These are phyloP conservation scores for Metarhizium rileyi DNA, from an alignment of 2,329 filamentous ascomycete species.

Conservation along the genomic window DNA sequence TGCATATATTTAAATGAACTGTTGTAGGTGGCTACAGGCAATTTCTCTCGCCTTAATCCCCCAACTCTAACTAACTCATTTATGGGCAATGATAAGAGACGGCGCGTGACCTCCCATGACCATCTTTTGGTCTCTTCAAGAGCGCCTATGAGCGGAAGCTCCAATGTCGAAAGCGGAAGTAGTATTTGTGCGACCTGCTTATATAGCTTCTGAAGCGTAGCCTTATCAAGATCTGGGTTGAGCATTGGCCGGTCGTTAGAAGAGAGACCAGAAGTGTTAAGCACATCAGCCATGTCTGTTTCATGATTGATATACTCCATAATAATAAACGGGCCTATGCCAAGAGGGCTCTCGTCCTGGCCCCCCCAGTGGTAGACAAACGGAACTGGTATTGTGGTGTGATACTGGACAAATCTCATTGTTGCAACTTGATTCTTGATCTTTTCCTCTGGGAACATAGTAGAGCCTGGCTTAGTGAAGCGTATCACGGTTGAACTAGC, in stretches of 20 bases:
- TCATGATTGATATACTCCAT: background rate
- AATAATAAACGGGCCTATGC: background rate
- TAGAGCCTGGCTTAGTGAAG: background rate
- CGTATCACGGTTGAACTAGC: background rate
- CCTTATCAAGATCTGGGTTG: background rate
- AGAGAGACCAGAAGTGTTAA: background rate
- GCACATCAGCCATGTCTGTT: background rate
- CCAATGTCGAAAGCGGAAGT: background rate
- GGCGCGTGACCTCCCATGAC: too few species aligned
- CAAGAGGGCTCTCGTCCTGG: background rate
- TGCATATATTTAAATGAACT: too few species aligned
- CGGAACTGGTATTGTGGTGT: background rate
- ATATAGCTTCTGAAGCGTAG: background rate
- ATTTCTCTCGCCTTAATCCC: too few species aligned
- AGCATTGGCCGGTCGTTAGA: background rate
- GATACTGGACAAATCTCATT: background rate
- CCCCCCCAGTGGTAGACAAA: background rate
- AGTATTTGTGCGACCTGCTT: background rate
- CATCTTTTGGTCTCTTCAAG: background rate
- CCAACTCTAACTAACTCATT: too few species aligned
- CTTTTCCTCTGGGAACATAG: background rate
- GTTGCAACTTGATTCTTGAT: background rate
- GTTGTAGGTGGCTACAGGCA: too few species aligned
- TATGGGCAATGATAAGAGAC: too few species aligned
- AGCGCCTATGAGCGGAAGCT: background rate